Percentiles rank a stretch among this genome's conserved stretches.
Evolutionary conservation across 129 eudicot genomes (phyloP).

Genomic region (Flaveria linearis): DNA sequence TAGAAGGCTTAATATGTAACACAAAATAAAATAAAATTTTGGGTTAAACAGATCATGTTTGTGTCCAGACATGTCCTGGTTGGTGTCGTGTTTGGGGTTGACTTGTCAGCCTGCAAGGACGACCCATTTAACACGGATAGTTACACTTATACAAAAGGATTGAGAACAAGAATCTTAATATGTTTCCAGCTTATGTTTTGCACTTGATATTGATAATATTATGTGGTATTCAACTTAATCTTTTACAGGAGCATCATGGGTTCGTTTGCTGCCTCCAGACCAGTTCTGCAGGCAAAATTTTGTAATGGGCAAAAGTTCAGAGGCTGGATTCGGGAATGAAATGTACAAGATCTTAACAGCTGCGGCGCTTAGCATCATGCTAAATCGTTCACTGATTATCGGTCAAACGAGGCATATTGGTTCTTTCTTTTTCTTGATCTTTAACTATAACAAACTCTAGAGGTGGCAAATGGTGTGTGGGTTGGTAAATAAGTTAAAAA

Average conservation of each 20-base stretch:
- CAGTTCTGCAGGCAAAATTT: conserved; percentile 57
- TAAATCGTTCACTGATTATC: conserved; percentile 56
- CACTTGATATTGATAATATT: neutral
- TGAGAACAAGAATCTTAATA: neutral
- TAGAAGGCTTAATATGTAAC: neutral
- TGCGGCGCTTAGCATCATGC: conserved; percentile 55
- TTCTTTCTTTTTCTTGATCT: conserved; percentile 38
- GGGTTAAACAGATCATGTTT: neutral
- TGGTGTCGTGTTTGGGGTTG: no score
- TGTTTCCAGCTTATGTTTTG: neutral
- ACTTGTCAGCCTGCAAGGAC: no score
- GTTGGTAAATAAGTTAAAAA: neutral
- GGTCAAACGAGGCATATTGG: conserved; percentile 69
- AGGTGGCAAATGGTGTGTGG: conserved; percentile 15
- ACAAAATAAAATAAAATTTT: no score
- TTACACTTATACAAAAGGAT: neutral
- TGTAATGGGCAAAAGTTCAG: conserved; percentile 56
- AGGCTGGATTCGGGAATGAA: conserved; percentile 63
- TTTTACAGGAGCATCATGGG: conserved; percentile 45
- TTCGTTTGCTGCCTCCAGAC: conserved; percentile 45
- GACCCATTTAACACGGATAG: neutral
- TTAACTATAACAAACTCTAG: neutral
- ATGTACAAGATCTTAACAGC: conserved; percentile 65
- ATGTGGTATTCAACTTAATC: neutral
- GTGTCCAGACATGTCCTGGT: neutral